These are phyloP conservation scores for Xanthoconium stramineum DNA, from an alignment of 768 basidiomycete species.

Conservation along the genomic window DNA sequence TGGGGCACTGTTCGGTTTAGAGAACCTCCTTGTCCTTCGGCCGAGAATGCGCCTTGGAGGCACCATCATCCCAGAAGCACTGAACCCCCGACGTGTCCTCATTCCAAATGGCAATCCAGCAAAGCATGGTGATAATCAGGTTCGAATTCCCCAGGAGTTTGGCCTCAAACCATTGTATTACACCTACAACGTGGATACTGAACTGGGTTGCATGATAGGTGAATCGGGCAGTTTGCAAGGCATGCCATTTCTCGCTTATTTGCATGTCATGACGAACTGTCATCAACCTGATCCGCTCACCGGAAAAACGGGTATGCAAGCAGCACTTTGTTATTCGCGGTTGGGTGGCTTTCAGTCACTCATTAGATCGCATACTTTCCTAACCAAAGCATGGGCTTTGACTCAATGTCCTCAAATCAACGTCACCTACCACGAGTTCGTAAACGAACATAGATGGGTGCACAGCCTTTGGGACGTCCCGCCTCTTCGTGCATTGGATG, in stretches of 20 bases:
- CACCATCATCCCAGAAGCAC: background rate
- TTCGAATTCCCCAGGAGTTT: no score
- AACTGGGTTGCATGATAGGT: background rate
- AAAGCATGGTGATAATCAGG: background rate
- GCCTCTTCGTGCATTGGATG: no score
- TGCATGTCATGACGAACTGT: background rate
- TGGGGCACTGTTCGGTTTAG: background rate
- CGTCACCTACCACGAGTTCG: background rate
- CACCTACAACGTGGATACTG: background rate
- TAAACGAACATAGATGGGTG: no score
- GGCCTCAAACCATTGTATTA: no score
- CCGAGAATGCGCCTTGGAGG: background rate
- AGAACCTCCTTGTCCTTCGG: background rate
- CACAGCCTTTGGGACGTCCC: no score
- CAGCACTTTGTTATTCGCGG: background rate
- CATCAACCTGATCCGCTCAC: background rate
- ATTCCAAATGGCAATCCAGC: background rate
- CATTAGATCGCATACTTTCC: no score
- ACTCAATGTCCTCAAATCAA: background rate
- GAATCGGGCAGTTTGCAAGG: background rate
- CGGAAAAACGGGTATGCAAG: background rate
- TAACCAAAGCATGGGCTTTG: no score
- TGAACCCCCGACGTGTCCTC: background rate
- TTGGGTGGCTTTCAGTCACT: background rate
- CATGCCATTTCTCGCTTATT: background rate